Evolutionary conservation across 1,284 basidiomycete genomes (phyloP), one percentile per base, ranked within the genome.

Genomic region (Moniliophthora roreri): DNA sequence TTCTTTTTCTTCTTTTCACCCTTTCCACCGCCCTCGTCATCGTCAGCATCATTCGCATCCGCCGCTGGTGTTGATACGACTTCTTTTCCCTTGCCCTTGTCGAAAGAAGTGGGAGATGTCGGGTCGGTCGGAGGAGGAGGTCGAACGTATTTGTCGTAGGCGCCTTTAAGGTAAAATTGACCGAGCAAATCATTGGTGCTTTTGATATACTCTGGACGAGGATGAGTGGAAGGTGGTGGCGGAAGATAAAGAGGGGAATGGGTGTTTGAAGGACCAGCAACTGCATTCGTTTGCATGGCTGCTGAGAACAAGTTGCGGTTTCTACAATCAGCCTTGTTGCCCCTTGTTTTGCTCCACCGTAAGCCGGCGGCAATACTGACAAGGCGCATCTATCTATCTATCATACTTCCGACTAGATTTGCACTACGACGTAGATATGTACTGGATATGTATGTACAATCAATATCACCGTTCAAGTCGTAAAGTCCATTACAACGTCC

Each of bases 1-100:
- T 88, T 88, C 76, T 85, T 87, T 72, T 80, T 84, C 78, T 86
- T 90, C 76, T 87, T 89, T 63, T 87, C 85, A 51, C 81, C 83
- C 62, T 85, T 87, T 51, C 80, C 81, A 40, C 77, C 79, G 45
- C 67, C 71, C 0, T 70, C 75, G 20, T 81, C 82, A 11, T 84
- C 84, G 51, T 82, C 82, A 52, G 73, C 79, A 62, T 80, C 76
- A 53, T 56, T 60, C 23, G 56, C 67, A 56, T 66, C 69, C 40
- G 66, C 72, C 36, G 71, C 77, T n/a, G 75, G 75, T n/a, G 71
- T 74, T 53, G 61, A 65, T 52, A 75, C 77, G 54, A 74, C 66
- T 60, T 84, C 84, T 63, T 79, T 85, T 42, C 79, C 85, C 67
- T 88, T 88, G 52, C 84, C 83, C 65, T 85, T 86, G 67, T 81